A percentile compares a stretch with the other conserved stretches of the same genome.
phyloP scores from a whole-genome alignment of 352 stramenopile genomes.

The Pythium vanterpoolii region DNA sequence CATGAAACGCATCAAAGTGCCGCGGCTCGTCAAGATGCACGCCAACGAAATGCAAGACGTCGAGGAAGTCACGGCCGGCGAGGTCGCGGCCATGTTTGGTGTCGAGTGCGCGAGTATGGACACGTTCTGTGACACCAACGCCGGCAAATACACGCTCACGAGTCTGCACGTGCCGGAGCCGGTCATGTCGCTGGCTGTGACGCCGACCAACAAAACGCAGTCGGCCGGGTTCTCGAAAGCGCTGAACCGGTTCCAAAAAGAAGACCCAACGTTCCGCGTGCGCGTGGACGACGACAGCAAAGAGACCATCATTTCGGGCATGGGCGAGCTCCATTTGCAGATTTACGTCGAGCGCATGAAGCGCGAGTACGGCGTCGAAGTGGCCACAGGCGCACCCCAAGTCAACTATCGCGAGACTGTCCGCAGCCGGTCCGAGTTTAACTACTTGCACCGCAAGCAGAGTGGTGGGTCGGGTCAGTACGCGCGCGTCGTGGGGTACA shows the following conservation, averaged over 20 bases:
- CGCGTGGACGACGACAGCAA: constrained; percentile 95
- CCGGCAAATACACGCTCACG: constrained; percentile 40
- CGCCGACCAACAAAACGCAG: constrained; percentile 82
- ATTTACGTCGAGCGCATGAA: constrained; percentile 90
- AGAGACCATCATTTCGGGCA: constrained; percentile 97
- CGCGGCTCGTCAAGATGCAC: constrained; percentile 86
- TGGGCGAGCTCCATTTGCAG: constrained; percentile 94
- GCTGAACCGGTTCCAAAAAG: constrained; percentile 68
- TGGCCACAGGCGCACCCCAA: constrained; percentile 81
- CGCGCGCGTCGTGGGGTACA: constrained; percentile 44
- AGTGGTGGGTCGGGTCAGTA: constrained; percentile 69
- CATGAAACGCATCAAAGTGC: constrained; percentile 55
- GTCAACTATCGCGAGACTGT: constrained; percentile 92
- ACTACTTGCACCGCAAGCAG: constrained; percentile 99
- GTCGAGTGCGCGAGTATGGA: constrained; percentile 86
- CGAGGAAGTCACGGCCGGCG: constrained; percentile 77
- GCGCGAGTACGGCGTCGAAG: constrained; percentile 86
- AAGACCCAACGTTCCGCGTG: constrained; percentile 97
- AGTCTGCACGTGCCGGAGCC: constrained; percentile 72
- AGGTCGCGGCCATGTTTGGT: constrained; percentile 91
- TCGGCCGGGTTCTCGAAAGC: constrained; percentile 87
- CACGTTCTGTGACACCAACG: constrained; percentile 69
- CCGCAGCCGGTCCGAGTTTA: constrained; percentile 91
- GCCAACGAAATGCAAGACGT: constrained; percentile 89
- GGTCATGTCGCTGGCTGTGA: constrained; percentile 91